Evolutionary conservation across 768 basidiomycete species (phyloP).

Genomic region (Mycena capillaripes): DNA sequence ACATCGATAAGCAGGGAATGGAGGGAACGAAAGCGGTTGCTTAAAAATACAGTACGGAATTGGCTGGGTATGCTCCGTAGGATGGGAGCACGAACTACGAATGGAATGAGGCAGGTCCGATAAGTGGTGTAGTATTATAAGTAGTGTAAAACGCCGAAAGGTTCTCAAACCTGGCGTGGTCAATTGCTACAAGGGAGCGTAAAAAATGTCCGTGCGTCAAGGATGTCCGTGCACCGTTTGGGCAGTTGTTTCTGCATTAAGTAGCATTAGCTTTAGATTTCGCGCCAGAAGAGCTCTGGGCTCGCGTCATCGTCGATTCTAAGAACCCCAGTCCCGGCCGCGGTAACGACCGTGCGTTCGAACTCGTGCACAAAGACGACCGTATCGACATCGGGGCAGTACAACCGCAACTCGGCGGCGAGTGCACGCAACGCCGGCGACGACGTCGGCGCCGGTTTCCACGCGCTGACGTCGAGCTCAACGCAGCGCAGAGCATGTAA

Average conservation of each 20-base stretch:
- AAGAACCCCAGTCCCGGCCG: constrained; percentile 42
- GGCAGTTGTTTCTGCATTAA: neutral
- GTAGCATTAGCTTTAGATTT: constrained; percentile 31
- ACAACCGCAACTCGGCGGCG: constrained; percentile 71
- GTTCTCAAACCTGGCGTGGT: neutral
- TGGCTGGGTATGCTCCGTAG: neutral
- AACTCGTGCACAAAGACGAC: constrained; percentile 73
- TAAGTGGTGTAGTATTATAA: neutral
- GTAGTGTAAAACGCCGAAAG: too few relatives aligned
- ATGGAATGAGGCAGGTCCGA: neutral
- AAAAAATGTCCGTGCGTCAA: neutral
- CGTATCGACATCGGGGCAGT: constrained; percentile 63
- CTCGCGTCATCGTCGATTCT: constrained; percentile 41
- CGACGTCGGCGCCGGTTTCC: constrained; percentile 70
- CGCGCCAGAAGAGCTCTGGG: constrained; percentile 48
- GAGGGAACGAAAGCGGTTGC: neutral
- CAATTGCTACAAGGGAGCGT: neutral
- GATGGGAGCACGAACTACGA: neutral
- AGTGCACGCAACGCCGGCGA: constrained; percentile 70
- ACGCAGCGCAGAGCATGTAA: constrained; percentile 65
- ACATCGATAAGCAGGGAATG: constrained; percentile 7
- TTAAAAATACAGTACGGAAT: constrained; percentile 18
- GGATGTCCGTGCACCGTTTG: neutral
- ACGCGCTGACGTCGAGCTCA: constrained; percentile 76
- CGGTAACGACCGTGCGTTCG: constrained; percentile 66